Evolutionary conservation across 1,284 basidiomycete genomes (phyloP).

Genomic region (Apiotrichum siamense): DNA sequence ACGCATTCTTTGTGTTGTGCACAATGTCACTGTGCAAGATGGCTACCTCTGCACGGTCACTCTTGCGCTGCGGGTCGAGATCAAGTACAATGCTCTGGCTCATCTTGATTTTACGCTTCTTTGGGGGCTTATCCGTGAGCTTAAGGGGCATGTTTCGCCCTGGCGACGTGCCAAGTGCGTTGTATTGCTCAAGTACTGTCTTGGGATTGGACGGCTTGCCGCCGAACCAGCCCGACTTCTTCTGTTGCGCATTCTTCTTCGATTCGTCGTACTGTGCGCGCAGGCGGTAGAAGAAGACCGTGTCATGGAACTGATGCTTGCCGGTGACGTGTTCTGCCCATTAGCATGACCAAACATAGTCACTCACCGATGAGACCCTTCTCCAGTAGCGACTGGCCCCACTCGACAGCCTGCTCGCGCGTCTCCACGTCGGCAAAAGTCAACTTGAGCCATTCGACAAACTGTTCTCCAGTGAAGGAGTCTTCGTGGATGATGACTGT

Average conservation of each 20-base stretch:
- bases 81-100: slow-evolving; percentile 84
- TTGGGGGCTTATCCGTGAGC: slow-evolving; percentile 34
- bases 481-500: slow-evolving; percentile 47
- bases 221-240: slow-evolving; percentile 34
- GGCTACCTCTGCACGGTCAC: slow-evolving; percentile 78
- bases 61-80: slow-evolving; percentile 71
- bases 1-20: slow-evolving; percentile 78
- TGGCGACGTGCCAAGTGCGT: slow-evolving; percentile 8
- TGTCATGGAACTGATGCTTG: slow-evolving; percentile 70
- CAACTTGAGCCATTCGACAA: slow-evolving; percentile 77
- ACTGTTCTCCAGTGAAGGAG: slow-evolving; percentile 77
- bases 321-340: slow-evolving; percentile 62
- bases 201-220: slow-evolving; percentile 18
- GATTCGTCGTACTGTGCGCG: slow-evolving; percentile 58
- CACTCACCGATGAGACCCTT: slow-evolving; percentile 59
- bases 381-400: slow-evolving; percentile 66
- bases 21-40: slow-evolving; percentile 86
- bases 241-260: slow-evolving; percentile 11
- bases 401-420: slow-evolving; percentile 69
- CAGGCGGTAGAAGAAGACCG: slow-evolving; percentile 76
- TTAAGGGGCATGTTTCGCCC: slow-evolving; percentile 4
- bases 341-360: slow-evolving; percentile 29
- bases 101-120: slow-evolving; percentile 63
- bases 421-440: slow-evolving; percentile 79
- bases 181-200: slow-evolving; percentile 19